Evolutionary conservation across 2,329 filamentous ascomycete genomes (phyloP), one percentile per base, ranked within the genome.

Genomic region (Metarhizium rileyi): DNA sequence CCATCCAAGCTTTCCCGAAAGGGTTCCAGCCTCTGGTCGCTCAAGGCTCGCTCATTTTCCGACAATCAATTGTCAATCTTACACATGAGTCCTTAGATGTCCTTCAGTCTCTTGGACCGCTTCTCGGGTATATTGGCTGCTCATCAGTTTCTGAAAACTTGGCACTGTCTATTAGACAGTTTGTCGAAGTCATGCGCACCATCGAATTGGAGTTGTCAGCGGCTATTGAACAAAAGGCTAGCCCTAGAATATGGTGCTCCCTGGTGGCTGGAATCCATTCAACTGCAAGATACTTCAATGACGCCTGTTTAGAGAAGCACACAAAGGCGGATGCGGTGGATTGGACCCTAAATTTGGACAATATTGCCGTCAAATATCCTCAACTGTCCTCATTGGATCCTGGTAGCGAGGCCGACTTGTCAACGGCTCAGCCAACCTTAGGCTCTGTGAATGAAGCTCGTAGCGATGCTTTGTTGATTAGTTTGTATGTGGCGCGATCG

Each of bases 101-200:
- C 8, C 62, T 71, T 5, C 62, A 64, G 27, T 59, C 59, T 26
- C 61, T 76, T 2, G 64, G 74, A 4, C 65, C 67, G 9, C 66
- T 73, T 2, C 55, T 81, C 3, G 72, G 72, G 3, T 74, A 70
- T 48, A 65, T 80, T 44, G 73, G 73, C 26, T 77, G 73, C 57
- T 76, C 73, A 67, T 1, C 55, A 50, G 2, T 51, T 43, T 8
- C 51, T 12, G 42, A 22, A 18, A n/a, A 36, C 33, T 43, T 57
- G 3, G 55, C 55, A 1, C 55, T 58, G 5, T 60, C 62, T 1
- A 59, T 73, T n/a, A 51, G 59, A 14, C 68, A 75, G 52, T 73
- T 73, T 48, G 50, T 74, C 10, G 66, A 63, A 5, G 63, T 73
- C 18, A 56, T 66, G 25, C 60, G 64, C 36, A 57, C 63, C 2